These are phyloP conservation scores for Populus nigra DNA, from an alignment of 345 rosid species.

Conservation along the genomic window DNA sequence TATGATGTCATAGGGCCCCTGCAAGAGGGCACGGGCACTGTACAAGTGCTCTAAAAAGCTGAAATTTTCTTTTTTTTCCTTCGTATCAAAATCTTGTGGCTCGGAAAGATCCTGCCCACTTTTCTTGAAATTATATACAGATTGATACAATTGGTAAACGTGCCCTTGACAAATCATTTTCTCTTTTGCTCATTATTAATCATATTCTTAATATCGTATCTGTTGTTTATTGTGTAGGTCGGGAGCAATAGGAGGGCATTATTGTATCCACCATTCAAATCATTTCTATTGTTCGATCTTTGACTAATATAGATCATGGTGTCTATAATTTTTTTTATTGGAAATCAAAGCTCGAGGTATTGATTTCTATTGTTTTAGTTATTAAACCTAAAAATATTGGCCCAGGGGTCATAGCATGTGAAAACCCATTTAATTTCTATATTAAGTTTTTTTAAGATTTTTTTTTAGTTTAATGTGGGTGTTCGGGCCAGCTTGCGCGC, in stretches of 20 bases:
- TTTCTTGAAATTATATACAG: slow-evolving; percentile 7
- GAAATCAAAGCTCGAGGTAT: neutral
- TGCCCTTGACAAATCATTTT: neutral
- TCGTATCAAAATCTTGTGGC: neutral
- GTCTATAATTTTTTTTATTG: neutral
- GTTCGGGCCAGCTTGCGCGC: too few relatives aligned
- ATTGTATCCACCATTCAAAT: neutral
- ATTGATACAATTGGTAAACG: slow-evolving; percentile 9
- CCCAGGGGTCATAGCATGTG: too few relatives aligned
- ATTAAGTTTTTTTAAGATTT: too few relatives aligned
- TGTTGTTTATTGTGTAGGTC: neutral
- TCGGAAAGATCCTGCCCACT: slow-evolving; percentile 5
- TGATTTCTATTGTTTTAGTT: neutral
- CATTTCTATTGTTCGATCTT: neutral
- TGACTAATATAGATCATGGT: neutral
- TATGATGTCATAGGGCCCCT: slow-evolving; percentile 24
- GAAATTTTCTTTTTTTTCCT: slow-evolving; percentile 21
- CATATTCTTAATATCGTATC: neutral
- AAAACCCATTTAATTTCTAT: too few relatives aligned
- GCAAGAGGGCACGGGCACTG: slow-evolving; percentile 27
- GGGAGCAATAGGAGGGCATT: neutral
- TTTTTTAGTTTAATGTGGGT: too few relatives aligned
- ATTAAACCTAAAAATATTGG: too few relatives aligned
- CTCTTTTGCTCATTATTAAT: neutral
- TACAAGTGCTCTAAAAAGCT: slow-evolving; percentile 44